Conservation (phyloP, 1,284 basidiomycete species). For the Meira nashicola region DNA sequence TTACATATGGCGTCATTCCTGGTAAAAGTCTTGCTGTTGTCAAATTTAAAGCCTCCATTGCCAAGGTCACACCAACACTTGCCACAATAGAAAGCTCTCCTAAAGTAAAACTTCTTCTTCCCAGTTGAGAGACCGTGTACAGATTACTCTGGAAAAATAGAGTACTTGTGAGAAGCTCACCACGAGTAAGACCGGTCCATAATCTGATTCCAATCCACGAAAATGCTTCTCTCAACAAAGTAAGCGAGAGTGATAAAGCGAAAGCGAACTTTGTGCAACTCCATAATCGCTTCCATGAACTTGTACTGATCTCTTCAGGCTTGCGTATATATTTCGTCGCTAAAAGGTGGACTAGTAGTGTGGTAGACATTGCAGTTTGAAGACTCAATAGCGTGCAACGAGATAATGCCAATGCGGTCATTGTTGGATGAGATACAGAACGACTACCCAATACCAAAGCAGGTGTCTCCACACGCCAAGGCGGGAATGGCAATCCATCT, state of each 20-base stretch:
- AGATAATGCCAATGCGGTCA: constrained; percentile 31
- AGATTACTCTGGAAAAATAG: constrained; percentile 86
- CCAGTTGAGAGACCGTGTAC: constrained; percentile 82
- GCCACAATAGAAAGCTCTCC: constrained; percentile 86
- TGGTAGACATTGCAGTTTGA: constrained; percentile 34
- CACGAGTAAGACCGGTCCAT: constrained; percentile 38
- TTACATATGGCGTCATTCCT: constrained; percentile 72
- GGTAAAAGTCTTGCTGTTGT: constrained; percentile 39
- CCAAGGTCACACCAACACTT: constrained; percentile 78
- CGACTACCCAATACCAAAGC: constrained; percentile 26
- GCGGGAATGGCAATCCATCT: constrained; percentile 25
- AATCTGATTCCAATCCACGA: constrained; percentile 40
- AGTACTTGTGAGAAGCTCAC: constrained; percentile 69
- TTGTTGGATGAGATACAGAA: constrained; percentile 19
- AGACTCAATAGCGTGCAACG: constrained; percentile 36
- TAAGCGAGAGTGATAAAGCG: constrained; percentile 45
- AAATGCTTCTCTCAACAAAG: constrained; percentile 41
- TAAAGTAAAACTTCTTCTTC: constrained; percentile 85
- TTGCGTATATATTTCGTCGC: constrained; percentile 34
- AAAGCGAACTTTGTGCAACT: constrained; percentile 52
- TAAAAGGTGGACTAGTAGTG: constrained; percentile 24
- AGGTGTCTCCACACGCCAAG: constrained; percentile 33
- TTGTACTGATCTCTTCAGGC: constrained; percentile 34
- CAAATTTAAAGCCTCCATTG: constrained; percentile 63
- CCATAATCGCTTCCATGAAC: constrained; percentile 49